Base-by-base conservation (phyloP, 306 rosid species). In the Cucurbita maxima region DNA sequence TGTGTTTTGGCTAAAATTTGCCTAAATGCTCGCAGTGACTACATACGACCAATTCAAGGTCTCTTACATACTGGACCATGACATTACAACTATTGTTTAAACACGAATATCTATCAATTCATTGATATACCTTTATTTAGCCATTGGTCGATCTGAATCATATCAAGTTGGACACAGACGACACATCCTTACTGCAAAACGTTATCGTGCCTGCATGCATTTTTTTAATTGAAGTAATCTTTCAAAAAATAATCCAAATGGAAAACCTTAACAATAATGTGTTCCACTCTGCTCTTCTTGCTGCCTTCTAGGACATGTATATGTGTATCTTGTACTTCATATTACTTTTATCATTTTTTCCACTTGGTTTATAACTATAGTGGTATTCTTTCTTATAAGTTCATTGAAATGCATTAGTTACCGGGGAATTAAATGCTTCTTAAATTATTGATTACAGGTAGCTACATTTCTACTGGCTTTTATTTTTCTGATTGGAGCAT, bases 391-490 rank as follows among this genome's bases (percentile, higher is more conserved):
- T 36, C n/a, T 5, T 13, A 60, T 13, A 13, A 60, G 67, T 60
- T 34, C 16, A 25, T 25, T 58, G n/a, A 58, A 25, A 25, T 25
- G 11, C 45, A 34, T 30, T 38, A 5, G 7, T 15, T 60, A 36
- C 19, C 5, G 3, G 45, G 45, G 2, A 34, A 12, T 50, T 10
- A 44, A 76, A 45, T 48, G 55, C 50, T 45, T 55, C 36, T 8
- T 37, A 80, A 77, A 56, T 77, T 18, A 12, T 77, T 80, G 75
- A 75, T 64, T 83, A 85, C 94, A 93, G 98, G 71, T 94, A 82
- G 97, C 87, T 37, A 74, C 88, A 83, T 86, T 94, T 87, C 84
- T 89, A 74, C 82, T 90, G 79, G 86, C 92, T 76, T 90, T 94
- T 83, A 66, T 94, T 72, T 82, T 85, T 74, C 79, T 94, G 78